Percentiles rank a stretch among this genome's conserved stretches.
phyloP scores from a whole-genome alignment of 106 monocot genomes.

The Agapanthus africanus region DNA sequence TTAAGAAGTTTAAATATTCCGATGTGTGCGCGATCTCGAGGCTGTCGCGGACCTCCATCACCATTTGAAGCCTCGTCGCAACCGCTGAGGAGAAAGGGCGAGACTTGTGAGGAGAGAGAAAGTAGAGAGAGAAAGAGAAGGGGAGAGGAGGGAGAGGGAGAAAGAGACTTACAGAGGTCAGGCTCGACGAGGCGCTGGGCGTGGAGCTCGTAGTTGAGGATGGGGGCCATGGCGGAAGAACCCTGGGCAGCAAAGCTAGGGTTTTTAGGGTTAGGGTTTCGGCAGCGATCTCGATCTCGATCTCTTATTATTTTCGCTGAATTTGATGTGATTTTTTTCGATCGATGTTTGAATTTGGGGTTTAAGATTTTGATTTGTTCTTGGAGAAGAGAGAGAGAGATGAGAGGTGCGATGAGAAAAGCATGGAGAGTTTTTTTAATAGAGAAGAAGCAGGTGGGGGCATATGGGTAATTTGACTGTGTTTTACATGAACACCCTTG shows the following conservation, averaged over 20 bases:
- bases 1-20: constrained; percentile 89
- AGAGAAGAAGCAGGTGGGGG: too few relatives aligned
- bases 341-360: not conserved
- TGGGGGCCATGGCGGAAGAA: constrained; percentile 46
- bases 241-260: not conserved
- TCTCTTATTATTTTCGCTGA: not conserved
- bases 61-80: constrained; percentile 73
- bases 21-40: constrained; percentile 98
- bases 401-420: not conserved
- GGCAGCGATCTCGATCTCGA: too few relatives aligned
- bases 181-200: constrained; percentile 78
- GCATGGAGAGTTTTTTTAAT: too few relatives aligned
- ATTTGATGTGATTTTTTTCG: not conserved
- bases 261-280: constrained; percentile 1
- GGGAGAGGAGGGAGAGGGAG: not conserved
- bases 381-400: not conserved
- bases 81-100: constrained; percentile 30
- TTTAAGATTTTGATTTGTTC: constrained; percentile 1
- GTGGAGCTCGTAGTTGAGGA: constrained; percentile 89
- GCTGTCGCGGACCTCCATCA: constrained; percentile 88
- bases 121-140: not conserved
- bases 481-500: too few relatives aligned
- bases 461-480: too few relatives aligned
- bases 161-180: constrained; percentile 45
- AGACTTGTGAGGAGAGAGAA: not conserved